Conservation (phyloP, 176 grass and related monocot species). For the Avena sativa region DNA sequence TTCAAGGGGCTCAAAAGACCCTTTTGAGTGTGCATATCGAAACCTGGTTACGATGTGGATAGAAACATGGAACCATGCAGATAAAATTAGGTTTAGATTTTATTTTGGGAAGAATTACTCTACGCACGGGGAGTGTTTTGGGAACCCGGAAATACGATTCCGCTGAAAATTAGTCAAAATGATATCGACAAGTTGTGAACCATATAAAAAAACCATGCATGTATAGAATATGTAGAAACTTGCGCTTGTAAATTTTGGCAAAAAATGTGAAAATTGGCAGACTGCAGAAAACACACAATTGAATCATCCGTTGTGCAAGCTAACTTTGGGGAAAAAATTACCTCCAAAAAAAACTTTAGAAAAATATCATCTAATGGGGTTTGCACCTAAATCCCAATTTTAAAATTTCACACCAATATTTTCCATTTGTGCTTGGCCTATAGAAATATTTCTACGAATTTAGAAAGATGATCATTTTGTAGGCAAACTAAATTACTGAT, state of each 20-base stretch:
- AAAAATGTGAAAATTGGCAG: neutral
- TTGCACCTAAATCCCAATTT: neutral
- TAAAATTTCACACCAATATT: neutral
- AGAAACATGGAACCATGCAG: slow-evolving; percentile 38
- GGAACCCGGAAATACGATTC: neutral
- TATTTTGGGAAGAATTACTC: neutral
- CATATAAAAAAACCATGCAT: neutral
- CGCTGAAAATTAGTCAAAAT: neutral
- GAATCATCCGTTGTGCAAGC: neutral
- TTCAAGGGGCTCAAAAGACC: slow-evolving; percentile 80
- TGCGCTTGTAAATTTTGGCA: neutral
- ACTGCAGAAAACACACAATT: neutral
- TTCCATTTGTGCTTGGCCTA: neutral
- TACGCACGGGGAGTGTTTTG: neutral
- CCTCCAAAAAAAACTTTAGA: too few species aligned
- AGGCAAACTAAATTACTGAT: neutral
- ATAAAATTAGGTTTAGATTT: slow-evolving; percentile 45
- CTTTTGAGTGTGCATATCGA: slow-evolving; percentile 50
- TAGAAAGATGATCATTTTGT: neutral
- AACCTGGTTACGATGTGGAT: slow-evolving; percentile 33
- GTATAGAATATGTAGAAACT: neutral
- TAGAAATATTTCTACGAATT: too few species aligned
- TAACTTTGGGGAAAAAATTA: neutral
- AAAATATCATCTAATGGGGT: neutral
- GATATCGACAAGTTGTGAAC: neutral